A percentile compares a stretch with the other conserved stretches of the same genome.
Evolutionary conservation across 495 filamentous ascomycete genomes (phyloP).

Genomic region (Neurospora sp.): DNA sequence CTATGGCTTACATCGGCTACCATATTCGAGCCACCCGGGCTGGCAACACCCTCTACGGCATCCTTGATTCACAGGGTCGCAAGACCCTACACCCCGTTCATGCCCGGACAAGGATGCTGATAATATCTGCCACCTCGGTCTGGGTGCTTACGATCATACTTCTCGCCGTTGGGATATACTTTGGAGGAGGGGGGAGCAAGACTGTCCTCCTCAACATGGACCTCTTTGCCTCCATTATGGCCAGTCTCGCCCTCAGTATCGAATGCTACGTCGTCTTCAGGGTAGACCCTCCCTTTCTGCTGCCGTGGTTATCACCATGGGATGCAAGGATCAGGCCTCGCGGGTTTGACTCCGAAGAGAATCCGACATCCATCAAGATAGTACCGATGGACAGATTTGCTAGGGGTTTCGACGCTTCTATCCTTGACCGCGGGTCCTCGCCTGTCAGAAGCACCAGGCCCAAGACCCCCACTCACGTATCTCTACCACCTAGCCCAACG

Average conservation of each 20-base stretch:
- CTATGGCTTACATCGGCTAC: constrained; percentile 8
- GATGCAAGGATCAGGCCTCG: background rate
- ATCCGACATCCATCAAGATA: background rate
- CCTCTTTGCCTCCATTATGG: constrained; percentile 8
- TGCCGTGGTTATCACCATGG: constrained; percentile 5
- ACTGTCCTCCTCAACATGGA: constrained; percentile 1
- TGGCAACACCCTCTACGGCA: constrained; percentile 3
- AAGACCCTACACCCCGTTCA: constrained; percentile 7
- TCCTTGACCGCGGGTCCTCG: background rate
- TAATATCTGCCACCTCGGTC: background rate
- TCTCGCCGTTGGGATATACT: constrained; percentile 7
- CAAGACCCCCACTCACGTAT: background rate
- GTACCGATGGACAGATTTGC: background rate
- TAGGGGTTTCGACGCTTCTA: background rate
- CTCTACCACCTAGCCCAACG: background rate
- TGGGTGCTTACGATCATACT: constrained; percentile 3
- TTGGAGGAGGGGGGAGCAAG: background rate
- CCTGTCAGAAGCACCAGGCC: background rate
- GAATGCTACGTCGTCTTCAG: background rate
- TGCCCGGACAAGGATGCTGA: constrained; percentile 5
- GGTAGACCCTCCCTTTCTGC: constrained; percentile 2
- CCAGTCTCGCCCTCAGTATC: background rate
- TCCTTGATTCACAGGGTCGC: constrained; percentile 2
- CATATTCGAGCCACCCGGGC: constrained; percentile 6
- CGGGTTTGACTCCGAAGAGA: background rate